Percentiles rank a stretch among this genome's conserved stretches.
Conservation (phyloP, 2,329 filamentous ascomycete genomes). For the Colletotrichum lentis region DNA sequence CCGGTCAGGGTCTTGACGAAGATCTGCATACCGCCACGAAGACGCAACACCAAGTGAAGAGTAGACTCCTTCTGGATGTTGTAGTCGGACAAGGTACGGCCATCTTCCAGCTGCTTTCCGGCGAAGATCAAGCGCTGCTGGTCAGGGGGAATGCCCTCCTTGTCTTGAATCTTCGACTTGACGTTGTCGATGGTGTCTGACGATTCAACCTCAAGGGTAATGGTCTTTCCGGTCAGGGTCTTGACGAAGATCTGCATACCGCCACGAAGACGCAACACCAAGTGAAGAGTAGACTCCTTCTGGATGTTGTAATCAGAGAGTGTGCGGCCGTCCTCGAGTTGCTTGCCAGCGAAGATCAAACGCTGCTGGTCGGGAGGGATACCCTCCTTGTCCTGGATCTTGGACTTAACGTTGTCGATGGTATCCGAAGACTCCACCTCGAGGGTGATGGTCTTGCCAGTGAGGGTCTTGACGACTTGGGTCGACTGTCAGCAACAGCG, state of each 20-base stretch:
- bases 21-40: slow-evolving; percentile 82
- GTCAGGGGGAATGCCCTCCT: slow-evolving; percentile 93
- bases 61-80: slow-evolving; percentile 96
- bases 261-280: slow-evolving; percentile 87
- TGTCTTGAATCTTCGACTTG: slow-evolving; percentile 91
- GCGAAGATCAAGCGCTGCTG: slow-evolving; percentile 95
- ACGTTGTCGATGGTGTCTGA: slow-evolving; percentile 95
- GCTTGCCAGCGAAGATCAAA: slow-evolving; percentile 94
- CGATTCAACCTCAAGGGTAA: slow-evolving; percentile 89
- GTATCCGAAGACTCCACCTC: slow-evolving; percentile 91
- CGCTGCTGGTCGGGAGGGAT: slow-evolving; percentile 97
- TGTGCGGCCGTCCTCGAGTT: slow-evolving; percentile 92
- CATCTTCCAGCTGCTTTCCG: slow-evolving; percentile 92
- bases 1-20: slow-evolving; percentile 88
- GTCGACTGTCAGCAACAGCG: slow-evolving; percentile 35
- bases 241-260: slow-evolving; percentile 92
- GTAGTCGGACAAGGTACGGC: slow-evolving; percentile 90
- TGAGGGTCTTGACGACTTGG: slow-evolving; percentile 78
- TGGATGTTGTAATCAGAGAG: slow-evolving; percentile 95
- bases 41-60: slow-evolving; percentile 80
- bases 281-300: slow-evolving; percentile 86
- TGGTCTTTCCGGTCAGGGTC: slow-evolving; percentile 91
- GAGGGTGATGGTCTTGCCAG: slow-evolving; percentile 92
- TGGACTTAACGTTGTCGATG: slow-evolving; percentile 95
- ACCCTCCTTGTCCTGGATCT: slow-evolving; percentile 98